Evolutionary conservation across 768 basidiomycete genomes (phyloP).

Genomic region (Cystofilobasidium ferigula): DNA sequence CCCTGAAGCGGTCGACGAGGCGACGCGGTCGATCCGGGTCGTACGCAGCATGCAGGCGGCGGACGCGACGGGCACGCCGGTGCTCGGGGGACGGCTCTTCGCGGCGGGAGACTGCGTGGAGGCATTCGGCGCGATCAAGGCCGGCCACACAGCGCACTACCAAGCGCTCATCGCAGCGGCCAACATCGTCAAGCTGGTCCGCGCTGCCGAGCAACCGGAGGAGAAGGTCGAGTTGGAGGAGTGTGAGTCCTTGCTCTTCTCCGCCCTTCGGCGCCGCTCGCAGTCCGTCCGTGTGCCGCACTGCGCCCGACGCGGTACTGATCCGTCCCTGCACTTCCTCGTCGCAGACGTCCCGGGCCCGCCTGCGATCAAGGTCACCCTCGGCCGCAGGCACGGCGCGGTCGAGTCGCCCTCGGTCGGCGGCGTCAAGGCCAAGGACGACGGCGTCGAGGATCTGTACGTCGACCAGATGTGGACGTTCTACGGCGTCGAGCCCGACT

Average conservation of each 20-base stretch:
- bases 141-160: conserved; percentile 37
- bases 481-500: too few species aligned
- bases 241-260: neutral
- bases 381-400: neutral
- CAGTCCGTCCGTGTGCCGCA: too few species aligned
- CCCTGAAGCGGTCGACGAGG: neutral
- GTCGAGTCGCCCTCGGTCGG: neutral
- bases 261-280: too few species aligned
- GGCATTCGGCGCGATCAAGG: conserved; percentile 36
- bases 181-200: conserved; percentile 32
- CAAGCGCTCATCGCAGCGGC: conserved; percentile 35
- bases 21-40: conserved; percentile 29
- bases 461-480: too few species aligned
- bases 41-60: conserved; percentile 31
- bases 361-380: conserved; percentile 5
- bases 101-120: conserved; percentile 36
- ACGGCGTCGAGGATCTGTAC: too few species aligned
- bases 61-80: conserved; percentile 13
- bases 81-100: conserved; percentile 30
- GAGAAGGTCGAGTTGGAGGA: neutral
- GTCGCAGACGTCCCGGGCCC: too few species aligned
- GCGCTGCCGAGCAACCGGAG: conserved; percentile 17
- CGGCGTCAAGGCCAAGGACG: too few species aligned
- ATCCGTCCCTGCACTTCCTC: too few species aligned
- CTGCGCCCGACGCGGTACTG: too few species aligned